Evolutionary conservation across 148 eudicot genomes (phyloP), one percentile per base, ranked within the genome.

Genomic region (Amaranthus hypochondriacus): DNA sequence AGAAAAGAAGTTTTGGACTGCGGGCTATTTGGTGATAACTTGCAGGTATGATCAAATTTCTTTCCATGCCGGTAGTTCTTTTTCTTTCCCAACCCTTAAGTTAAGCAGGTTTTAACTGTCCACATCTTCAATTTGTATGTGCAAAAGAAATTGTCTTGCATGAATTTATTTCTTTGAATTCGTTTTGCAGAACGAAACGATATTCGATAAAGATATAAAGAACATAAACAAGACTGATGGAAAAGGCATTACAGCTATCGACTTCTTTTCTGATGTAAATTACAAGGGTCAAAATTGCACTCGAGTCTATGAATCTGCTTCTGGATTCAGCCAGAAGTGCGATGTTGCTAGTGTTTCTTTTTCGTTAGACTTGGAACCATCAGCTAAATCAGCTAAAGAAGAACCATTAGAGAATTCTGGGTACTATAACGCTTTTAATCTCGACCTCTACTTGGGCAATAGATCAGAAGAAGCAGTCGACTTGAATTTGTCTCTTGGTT

Each of bases 331-430:
- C 11, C 68, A 48, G 72, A 55, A 56, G 68, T 69, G 28, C 0
- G 73, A 78, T 39, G 0, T 61, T 44, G 75, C 48, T 6, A 67
- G 65, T 73, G 59, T 71, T 62, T 68, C 80, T 13, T 66, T 79
- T 46, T 82, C 82, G 48, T 5, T 82, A 51, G 79, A 82, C 43
- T 82, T 80, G 0, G 77, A 77, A 12, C 85, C 80, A 52, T 79
- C 82, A 52, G 73, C 61, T 42, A 79, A 60, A 77, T 75, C 83
- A 58, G 69, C 83, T 18, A 73, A 73, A 52, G 75, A 68, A 52
- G 84, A 77, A 43, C 71, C 74, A 54, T 69, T 42, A 15, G 55
- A 71, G 49, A 59, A 50, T 62, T 62, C 76, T 50, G 4, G 65
- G 9, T 14, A 12, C 59, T 62, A 47, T 2, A 51, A 49, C 15